A percentile compares a stretch with the other conserved stretches of the same genome.
phyloP scores from a whole-genome alignment of 2,329 filamentous ascomycete genomes.

The Aspergillus amoenus region DNA sequence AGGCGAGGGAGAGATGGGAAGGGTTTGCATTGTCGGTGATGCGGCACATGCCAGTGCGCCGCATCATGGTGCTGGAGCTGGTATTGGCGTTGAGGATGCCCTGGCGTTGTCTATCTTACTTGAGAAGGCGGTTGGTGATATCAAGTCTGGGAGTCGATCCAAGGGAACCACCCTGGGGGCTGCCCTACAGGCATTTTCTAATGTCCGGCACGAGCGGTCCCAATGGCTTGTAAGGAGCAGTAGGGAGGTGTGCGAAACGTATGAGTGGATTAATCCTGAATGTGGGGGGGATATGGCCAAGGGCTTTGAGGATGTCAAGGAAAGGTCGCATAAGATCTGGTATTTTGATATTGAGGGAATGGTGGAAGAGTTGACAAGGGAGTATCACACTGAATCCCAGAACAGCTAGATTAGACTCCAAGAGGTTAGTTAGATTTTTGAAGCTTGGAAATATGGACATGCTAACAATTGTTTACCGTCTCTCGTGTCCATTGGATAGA shows the following conservation, averaged over 20 bases:
- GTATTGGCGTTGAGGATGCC: slow-evolving; percentile 28
- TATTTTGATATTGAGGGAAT: slow-evolving; percentile 38
- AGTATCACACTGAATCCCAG: neutral
- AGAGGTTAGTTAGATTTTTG: neutral
- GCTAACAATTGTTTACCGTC: too few relatives aligned
- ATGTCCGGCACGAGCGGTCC: slow-evolving; percentile 40
- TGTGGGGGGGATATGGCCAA: slow-evolving; percentile 35
- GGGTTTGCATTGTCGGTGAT: slow-evolving; percentile 24
- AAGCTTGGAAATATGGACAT: too few relatives aligned
- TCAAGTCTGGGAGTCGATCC: neutral
- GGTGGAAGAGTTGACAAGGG: slow-evolving; percentile 16
- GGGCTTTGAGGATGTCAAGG: slow-evolving; percentile 40
- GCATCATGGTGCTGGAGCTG: slow-evolving; percentile 28
- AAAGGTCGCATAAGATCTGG: slow-evolving; percentile 39
- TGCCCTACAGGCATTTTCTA: slow-evolving; percentile 42
- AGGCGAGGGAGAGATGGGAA: neutral
- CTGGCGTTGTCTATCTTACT: slow-evolving; percentile 18
- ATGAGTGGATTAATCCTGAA: slow-evolving; percentile 18
- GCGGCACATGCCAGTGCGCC: slow-evolving; percentile 29
- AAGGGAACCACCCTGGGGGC: slow-evolving; percentile 11
- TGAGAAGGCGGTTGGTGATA: neutral
- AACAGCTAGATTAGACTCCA: neutral
- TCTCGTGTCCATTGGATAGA: too few relatives aligned
- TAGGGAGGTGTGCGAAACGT: slow-evolving; percentile 24
- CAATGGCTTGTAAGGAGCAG: slow-evolving; percentile 47